Percentiles rank a stretch among this genome's conserved stretches.
Conservation (phyloP, 306 rosid genomes). For the Cicer pinnatifidum region DNA sequence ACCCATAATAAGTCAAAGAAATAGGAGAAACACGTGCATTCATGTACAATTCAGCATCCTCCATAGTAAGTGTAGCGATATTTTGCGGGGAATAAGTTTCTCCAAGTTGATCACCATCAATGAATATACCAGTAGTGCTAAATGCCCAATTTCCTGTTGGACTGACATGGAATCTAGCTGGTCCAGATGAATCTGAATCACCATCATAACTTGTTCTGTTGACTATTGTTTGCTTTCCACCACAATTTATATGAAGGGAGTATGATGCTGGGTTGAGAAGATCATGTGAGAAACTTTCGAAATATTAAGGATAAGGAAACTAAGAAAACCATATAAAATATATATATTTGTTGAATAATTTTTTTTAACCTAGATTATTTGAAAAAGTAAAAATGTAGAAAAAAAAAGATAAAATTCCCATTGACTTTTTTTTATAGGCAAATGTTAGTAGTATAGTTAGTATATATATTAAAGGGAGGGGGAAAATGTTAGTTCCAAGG, state of each 20-base stretch:
- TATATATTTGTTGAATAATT: neutral
- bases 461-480: too few relatives aligned
- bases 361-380: neutral
- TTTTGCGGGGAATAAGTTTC: neutral
- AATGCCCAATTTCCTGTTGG: slow-evolving; percentile 52
- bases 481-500: too few relatives aligned
- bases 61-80: slow-evolving; percentile 3
- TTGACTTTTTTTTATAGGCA: too few relatives aligned
- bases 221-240: neutral
- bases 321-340: neutral
- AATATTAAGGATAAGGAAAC: neutral
- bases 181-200: neutral
- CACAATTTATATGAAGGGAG: slow-evolving; percentile 49
- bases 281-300: neutral
- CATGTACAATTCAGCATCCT: slow-evolving; percentile 49
- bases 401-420: neutral
- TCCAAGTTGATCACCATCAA: slow-evolving; percentile 13
- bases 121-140: slow-evolving; percentile 60
- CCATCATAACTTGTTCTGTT: neutral
- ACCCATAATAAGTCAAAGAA: slow-evolving; percentile 68
- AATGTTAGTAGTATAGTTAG: too few relatives aligned
- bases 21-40: slow-evolving; percentile 70
- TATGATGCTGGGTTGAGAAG: slow-evolving; percentile 5
- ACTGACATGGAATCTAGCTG: neutral
- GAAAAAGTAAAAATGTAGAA: neutral